Evolutionary conservation across 148 eudicot genomes (phyloP).

Genomic region (Agrostemma githago): DNA sequence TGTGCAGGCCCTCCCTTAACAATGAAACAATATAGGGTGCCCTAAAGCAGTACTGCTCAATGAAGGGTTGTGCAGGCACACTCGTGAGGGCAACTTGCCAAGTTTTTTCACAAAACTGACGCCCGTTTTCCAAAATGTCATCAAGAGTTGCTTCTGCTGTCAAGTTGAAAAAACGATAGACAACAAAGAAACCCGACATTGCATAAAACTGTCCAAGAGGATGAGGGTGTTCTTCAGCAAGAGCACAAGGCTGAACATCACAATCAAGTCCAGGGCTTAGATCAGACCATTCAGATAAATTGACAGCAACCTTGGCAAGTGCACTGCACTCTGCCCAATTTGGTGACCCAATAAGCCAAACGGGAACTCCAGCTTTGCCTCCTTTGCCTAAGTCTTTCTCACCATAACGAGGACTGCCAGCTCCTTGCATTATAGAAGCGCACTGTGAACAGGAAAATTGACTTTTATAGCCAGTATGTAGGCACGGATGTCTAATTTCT

Average conservation of each 20-base stretch:
- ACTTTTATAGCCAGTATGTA: constrained; percentile 80
- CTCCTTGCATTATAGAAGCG: constrained; percentile 42
- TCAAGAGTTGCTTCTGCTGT: constrained; percentile 74
- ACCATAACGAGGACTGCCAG: constrained; percentile 42
- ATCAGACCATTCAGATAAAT: constrained; percentile 89
- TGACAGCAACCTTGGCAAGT: constrained; percentile 77
- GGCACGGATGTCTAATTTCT: constrained; percentile 81
- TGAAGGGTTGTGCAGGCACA: constrained; percentile 88
- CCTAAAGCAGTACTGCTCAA: constrained; percentile 96
- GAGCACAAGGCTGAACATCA: constrained; percentile 85
- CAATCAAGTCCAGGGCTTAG: constrained; percentile 69
- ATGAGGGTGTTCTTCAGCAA: constrained; percentile 65
- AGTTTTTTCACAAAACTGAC: constrained; percentile 57
- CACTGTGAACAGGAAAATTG: constrained; percentile 70
- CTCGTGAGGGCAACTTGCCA: constrained; percentile 86
- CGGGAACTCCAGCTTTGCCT: constrained; percentile 50
- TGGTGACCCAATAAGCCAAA: constrained; percentile 75
- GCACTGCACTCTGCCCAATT: constrained; percentile 85
- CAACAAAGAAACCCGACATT: constrained; percentile 95
- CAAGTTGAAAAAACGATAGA: constrained; percentile 88
- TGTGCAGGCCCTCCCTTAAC: constrained; percentile 87
- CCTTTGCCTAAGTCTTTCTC: constrained; percentile 37
- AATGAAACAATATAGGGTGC: constrained; percentile 78
- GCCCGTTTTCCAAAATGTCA: constrained; percentile 83
- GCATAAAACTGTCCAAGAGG: constrained; percentile 87